A percentile compares a stretch with the other conserved stretches of the same genome.
Evolutionary conservation across 2,329 filamentous ascomycete genomes (phyloP).

Genomic region (Arthrobotrys entomopaga): DNA sequence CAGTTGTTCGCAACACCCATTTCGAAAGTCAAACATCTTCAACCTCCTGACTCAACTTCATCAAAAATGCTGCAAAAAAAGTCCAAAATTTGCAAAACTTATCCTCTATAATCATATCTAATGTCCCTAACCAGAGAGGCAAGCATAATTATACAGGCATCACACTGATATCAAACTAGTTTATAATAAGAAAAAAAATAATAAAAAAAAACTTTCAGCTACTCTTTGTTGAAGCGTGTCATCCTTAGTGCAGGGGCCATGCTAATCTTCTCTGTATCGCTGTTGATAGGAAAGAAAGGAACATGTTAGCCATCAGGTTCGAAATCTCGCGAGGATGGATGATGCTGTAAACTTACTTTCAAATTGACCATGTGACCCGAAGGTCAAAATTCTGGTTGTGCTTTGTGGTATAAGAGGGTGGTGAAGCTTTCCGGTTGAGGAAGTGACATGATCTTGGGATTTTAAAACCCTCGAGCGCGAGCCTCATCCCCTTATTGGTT

Average conservation of each 20-base stretch:
- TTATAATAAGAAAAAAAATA: slow-evolving; percentile 18
- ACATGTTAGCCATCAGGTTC: slow-evolving; percentile 47
- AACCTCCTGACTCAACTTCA: too few relatives aligned
- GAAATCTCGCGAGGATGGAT: slow-evolving; percentile 29
- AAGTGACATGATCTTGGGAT: slow-evolving; percentile 4
- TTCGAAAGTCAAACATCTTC: too few relatives aligned
- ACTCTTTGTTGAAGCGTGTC: slow-evolving; percentile 83
- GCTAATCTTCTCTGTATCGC: slow-evolving; percentile 81
- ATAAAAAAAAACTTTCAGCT: slow-evolving; percentile 55
- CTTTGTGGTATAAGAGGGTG: slow-evolving; percentile 18
- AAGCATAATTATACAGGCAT: too few relatives aligned
- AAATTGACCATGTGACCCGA: slow-evolving; percentile 56
- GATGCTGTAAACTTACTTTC: slow-evolving; percentile 44
- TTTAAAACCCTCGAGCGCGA: slow-evolving; percentile 5
- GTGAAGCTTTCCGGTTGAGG: slow-evolving; percentile 2
- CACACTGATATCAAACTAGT: too few relatives aligned
- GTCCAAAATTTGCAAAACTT: too few relatives aligned
- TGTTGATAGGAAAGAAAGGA: slow-evolving; percentile 32
- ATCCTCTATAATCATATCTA: too few relatives aligned
- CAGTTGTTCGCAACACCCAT: too few relatives aligned
- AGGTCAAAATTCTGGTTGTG: slow-evolving; percentile 35
- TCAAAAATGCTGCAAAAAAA: too few relatives aligned
- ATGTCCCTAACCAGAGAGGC: too few relatives aligned
- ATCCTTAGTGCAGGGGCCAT: slow-evolving; percentile 92
- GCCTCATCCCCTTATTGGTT: slow-evolving; percentile 3